Percentiles rank a stretch among this genome's conserved stretches.
phyloP scores from a whole-genome alignment of 208 protist species.

The Tritrichomonas musculus region DNA sequence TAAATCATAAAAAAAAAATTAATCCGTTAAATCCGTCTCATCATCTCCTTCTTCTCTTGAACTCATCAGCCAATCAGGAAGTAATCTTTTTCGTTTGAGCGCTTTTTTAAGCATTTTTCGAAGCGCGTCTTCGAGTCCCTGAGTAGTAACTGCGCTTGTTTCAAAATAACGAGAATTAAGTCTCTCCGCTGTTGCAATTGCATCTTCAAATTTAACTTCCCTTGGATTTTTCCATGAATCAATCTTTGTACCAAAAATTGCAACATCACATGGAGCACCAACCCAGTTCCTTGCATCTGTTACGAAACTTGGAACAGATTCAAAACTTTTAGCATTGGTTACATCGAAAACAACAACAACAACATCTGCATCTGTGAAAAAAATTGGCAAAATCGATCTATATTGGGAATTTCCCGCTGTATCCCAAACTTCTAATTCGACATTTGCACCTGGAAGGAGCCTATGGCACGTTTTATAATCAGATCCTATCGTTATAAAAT shows the following conservation, averaged over 20 bases:
- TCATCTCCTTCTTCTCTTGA: neutral
- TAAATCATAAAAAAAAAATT: too few relatives aligned
- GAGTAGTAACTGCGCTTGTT: conserved; percentile 5
- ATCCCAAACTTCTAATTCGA: conserved; percentile 22
- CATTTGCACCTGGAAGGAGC: neutral
- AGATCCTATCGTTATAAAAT: neutral
- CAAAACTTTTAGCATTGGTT: neutral
- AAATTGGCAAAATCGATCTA: neutral
- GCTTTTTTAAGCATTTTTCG: neutral
- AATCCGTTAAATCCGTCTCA: neutral
- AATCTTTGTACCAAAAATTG: neutral
- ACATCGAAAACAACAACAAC: conserved; percentile 7
- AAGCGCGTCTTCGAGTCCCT: neutral
- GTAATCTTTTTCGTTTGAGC: neutral
- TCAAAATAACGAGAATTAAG: conserved; percentile 28
- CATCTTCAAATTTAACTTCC: conserved; percentile 6
- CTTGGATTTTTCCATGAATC: neutral
- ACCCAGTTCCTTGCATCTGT: conserved; percentile 26
- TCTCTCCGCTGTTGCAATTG: neutral
- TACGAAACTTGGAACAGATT: neutral
- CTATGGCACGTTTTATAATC: neutral
- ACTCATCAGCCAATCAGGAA: neutral
- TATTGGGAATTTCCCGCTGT: neutral
- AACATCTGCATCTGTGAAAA: neutral
- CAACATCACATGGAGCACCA: neutral